A percentile compares a stretch with the other conserved stretches of the same genome.
phyloP scores from a whole-genome alignment of 106 monocot species.

The Dioscorea dumetorum region DNA sequence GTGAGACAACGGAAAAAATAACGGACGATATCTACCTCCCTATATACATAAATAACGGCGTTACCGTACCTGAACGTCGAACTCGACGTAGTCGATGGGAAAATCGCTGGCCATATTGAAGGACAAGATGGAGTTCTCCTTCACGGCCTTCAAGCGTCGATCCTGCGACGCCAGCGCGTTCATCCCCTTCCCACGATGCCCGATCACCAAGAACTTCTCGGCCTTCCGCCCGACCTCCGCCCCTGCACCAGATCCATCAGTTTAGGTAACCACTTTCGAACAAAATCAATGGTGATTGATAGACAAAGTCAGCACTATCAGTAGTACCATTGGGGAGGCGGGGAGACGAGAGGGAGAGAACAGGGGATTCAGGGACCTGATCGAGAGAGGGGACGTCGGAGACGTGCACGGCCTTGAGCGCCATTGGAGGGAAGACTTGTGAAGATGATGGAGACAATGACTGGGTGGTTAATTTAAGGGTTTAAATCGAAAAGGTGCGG shows the following conservation, averaged over 20 bases:
- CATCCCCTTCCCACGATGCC: slow-evolving; percentile 93
- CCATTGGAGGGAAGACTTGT: slow-evolving; percentile 11
- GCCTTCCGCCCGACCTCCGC: slow-evolving; percentile 8
- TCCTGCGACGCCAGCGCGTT: slow-evolving; percentile 75
- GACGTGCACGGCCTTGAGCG: slow-evolving; percentile 41
- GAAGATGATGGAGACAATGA: neutral
- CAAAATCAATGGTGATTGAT: neutral
- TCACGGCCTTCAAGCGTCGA: slow-evolving; percentile 51
- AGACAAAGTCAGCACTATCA: neutral
- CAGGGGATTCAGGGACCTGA: slow-evolving; percentile 25
- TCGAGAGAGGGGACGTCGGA: slow-evolving; percentile 51
- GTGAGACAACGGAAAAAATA: too few species aligned
- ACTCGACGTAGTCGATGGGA: slow-evolving; percentile 85
- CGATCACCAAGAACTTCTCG: slow-evolving; percentile 59
- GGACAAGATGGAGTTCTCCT: slow-evolving; percentile 74
- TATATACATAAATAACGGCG: too few species aligned
- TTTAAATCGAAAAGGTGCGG: neutral
- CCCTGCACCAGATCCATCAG: neutral
- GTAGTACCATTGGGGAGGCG: slow-evolving; percentile 17
- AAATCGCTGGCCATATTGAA: slow-evolving; percentile 71
- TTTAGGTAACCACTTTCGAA: neutral
- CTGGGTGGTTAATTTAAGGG: neutral
- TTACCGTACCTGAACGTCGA: slow-evolving; percentile 78
- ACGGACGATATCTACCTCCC: too few species aligned
- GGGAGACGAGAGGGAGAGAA: slow-evolving; percentile 12